Evolutionary conservation across 345 rosid species (phyloP), one percentile per base, ranked within the genome.

Genomic region (Pelargonium nanum): DNA sequence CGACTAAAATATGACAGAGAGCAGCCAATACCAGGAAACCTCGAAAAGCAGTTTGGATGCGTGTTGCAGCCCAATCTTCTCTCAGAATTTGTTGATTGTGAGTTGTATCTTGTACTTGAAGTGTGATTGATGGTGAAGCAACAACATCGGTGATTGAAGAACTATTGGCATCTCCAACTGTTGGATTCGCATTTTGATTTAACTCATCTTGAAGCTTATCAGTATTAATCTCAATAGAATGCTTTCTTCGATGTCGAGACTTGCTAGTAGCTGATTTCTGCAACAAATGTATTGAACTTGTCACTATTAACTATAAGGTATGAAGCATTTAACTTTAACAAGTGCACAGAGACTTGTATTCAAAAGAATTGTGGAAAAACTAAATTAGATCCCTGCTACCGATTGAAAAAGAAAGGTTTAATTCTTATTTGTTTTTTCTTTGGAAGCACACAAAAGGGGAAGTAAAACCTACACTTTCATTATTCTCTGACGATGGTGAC

Each of bases 11-110:
- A 68, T 25, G 59, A 26, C 53, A 50, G 20, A 32, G 52, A 22
- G 21, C 22, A 62, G 55, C 19, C 3, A 57, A 62, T 81, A 94
- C 99, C 99, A 94, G 69, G 76, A 94, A 94, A 66, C 96, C 93
- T 44, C 99, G 93, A 66, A 86, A 94, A 58, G 92, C 85, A 25
- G 99, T 86, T 75, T 94, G 99, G 56, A 94, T 88, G 57, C 87
- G 80, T 17, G 80, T 81, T 26, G 97, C 93, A 65, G 97, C 97
- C 73, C 63, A 75, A 70, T 86, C 81, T 74, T 83, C 89, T 71
- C 68, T 74, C 48, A 55, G 32, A 51, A 51, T 62, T 67, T 77
- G 84, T 62, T 73, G 83, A 77, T 64, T 65, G 28, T 57, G 67
- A 71, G 65, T 63, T n/a, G 63, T 60, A 69, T 70, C 81, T 67